Evolutionary conservation across 805 yeast genomes (phyloP).

Genomic region (Cyberlindnera saturnus): DNA sequence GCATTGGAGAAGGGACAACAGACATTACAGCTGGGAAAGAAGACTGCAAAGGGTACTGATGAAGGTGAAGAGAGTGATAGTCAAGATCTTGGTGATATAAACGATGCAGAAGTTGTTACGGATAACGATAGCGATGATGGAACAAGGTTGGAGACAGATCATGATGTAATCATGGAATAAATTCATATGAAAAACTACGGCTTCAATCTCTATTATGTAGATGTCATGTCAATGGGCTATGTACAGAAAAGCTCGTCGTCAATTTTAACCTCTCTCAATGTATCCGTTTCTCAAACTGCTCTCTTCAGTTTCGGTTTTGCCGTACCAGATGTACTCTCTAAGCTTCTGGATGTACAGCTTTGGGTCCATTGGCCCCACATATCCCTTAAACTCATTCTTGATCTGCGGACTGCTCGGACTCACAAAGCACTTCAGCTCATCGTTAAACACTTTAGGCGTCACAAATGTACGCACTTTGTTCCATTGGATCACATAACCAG

Average conservation of each 20-base stretch:
- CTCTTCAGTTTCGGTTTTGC: slow-evolving; percentile 41
- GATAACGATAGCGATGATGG: slow-evolving; percentile 11
- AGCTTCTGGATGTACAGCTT: slow-evolving; percentile 66
- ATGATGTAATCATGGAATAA: slow-evolving; percentile 20
- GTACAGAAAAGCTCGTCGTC: not conserved
- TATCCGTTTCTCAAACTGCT: slow-evolving; percentile 18
- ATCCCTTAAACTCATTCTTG: slow-evolving; percentile 64
- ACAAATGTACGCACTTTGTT: slow-evolving; percentile 84
- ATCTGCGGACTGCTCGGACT: slow-evolving; percentile 68
- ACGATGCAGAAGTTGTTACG: slow-evolving; percentile 7
- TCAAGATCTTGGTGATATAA: slow-evolving; percentile 17
- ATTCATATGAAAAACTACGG: no score
- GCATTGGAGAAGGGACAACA: slow-evolving; percentile 37
- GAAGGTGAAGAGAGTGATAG: slow-evolving; percentile 21
- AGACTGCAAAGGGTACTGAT: slow-evolving; percentile 15
- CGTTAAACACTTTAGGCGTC: slow-evolving; percentile 50
- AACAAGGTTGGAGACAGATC: slow-evolving; percentile 12
- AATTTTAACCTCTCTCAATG: slow-evolving; percentile 26
- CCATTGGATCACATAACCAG: slow-evolving; percentile 77
- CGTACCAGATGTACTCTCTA: slow-evolving; percentile 70
- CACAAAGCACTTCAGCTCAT: slow-evolving; percentile 66
- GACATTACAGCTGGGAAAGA: slow-evolving; percentile 27
- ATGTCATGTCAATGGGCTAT: not conserved
- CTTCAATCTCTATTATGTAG: slow-evolving; percentile 6
- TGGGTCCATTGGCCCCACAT: slow-evolving; percentile 70